phyloP scores from a whole-genome alignment of 768 basidiomycete species.

The Leccinum ochraceum region DNA sequence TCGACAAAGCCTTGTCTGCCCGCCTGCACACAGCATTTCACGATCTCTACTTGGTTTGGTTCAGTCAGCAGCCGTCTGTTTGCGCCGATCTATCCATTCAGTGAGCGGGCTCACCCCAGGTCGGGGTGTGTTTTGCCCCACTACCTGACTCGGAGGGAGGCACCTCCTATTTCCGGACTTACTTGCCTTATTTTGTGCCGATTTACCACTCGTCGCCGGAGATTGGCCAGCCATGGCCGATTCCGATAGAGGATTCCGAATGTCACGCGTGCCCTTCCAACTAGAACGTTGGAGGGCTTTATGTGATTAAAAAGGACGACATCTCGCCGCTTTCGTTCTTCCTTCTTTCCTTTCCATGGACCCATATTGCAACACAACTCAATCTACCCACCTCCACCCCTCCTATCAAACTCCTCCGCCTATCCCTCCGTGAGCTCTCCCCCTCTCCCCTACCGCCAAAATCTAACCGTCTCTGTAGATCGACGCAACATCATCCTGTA shows the following conservation, averaged over 20 bases:
- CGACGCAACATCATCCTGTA: background rate
- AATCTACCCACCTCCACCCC: background rate
- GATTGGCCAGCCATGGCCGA: background rate
- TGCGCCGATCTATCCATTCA: background rate
- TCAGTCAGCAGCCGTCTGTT: background rate
- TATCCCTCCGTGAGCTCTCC: background rate
- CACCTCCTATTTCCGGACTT: background rate
- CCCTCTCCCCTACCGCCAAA: background rate
- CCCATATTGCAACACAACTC: background rate
- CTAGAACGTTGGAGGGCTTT: background rate
- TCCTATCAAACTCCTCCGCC: background rate
- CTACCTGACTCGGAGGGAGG: background rate
- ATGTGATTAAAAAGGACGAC: background rate
- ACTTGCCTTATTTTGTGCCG: background rate
- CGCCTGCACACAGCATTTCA: background rate
- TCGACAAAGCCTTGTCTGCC: background rate
- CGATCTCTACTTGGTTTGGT: background rate
- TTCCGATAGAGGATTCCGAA: background rate
- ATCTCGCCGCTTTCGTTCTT: background rate
- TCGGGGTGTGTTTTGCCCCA: background rate
- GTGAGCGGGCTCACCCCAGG: background rate
- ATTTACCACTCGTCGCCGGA: background rate
- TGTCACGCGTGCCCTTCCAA: background rate
- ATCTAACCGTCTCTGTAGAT: background rate
- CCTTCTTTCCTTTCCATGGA: background rate